Conservation (phyloP, 2,329 filamentous ascomycete genomes). For the Cercospora berteroae region DNA sequence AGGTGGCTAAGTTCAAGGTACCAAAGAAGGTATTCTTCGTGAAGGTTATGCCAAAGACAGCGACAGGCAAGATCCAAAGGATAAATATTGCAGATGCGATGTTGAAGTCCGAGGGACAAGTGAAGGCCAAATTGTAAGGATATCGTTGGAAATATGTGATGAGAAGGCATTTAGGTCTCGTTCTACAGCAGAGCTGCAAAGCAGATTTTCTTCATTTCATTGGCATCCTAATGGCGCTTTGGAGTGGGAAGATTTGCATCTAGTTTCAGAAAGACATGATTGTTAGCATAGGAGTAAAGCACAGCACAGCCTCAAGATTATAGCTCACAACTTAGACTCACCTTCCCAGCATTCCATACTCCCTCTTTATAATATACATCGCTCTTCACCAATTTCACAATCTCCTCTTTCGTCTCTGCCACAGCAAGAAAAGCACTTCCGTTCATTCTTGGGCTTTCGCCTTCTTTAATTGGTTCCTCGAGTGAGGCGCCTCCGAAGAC, state of each 20-base stretch:
- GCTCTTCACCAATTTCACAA: conserved; percentile 57
- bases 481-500: conserved; percentile 70
- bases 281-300: neutral
- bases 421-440: conserved; percentile 70
- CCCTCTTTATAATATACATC: conserved; percentile 71
- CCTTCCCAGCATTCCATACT: conserved; percentile 69
- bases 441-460: conserved; percentile 66
- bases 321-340: conserved; percentile 19
- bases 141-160: neutral
- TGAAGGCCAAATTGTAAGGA: conserved; percentile 12
- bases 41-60: conserved; percentile 77
- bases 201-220: conserved; percentile 33
- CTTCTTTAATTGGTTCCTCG: conserved; percentile 61
- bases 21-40: conserved; percentile 85
- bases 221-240: conserved; percentile 46
- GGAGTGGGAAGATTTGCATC: conserved; percentile 50
- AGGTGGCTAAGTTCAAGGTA: conserved; percentile 78
- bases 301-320: too few relatives aligned
- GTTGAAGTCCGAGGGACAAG: conserved; percentile 53
- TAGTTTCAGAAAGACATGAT: conserved; percentile 16
- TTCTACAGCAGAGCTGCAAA: neutral
- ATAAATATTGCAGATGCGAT: conserved; percentile 83
- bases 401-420: conserved; percentile 68
- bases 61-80: conserved; percentile 86
- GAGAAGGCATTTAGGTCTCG: neutral